Evolutionary conservation across 1,284 basidiomycete genomes (phyloP).

Genomic region (Moniliella sp.): DNA sequence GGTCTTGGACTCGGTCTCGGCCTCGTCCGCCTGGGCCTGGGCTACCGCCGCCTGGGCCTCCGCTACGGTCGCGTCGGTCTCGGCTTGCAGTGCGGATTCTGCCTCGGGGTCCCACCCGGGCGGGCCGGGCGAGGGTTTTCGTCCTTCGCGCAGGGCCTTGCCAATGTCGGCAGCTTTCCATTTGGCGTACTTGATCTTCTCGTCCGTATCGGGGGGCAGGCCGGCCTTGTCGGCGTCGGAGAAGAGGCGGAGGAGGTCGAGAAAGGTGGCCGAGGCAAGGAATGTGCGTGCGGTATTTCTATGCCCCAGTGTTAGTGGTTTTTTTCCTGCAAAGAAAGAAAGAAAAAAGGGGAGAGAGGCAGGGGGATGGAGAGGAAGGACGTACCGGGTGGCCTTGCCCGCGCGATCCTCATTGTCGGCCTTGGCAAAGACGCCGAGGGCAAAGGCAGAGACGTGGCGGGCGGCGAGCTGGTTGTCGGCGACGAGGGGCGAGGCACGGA

Average conservation of each 20-base stretch:
- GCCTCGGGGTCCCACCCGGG: too few relatives aligned
- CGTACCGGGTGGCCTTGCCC: slow-evolving; percentile 52
- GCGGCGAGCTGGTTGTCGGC: slow-evolving; percentile 59
- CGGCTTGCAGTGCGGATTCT: too few relatives aligned
- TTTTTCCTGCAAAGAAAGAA: background rate
- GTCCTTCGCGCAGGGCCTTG: slow-evolving; percentile 60
- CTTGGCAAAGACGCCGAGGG: slow-evolving; percentile 57
- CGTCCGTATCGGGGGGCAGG: slow-evolving; percentile 37
- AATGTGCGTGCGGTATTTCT: slow-evolving; percentile 70
- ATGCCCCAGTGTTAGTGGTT: slow-evolving; percentile 1
- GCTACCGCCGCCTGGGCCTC: slow-evolving; percentile 36
- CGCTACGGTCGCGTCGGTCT: background rate
- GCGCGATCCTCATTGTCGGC: slow-evolving; percentile 78
- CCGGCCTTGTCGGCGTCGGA: slow-evolving; percentile 36
- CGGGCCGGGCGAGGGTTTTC: slow-evolving; percentile 13
- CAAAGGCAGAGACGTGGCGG: slow-evolving; percentile 84
- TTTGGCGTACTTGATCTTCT: slow-evolving; percentile 66
- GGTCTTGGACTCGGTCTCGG: too few relatives aligned
- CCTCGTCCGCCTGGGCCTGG: slow-evolving; percentile 7
- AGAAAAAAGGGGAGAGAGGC: background rate
- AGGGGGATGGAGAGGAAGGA: slow-evolving; percentile 1
- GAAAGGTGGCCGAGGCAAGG: slow-evolving; percentile 62
- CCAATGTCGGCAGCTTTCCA: slow-evolving; percentile 78
- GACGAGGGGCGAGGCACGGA: slow-evolving; percentile 40
- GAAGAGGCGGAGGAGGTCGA: slow-evolving; percentile 59